Evolutionary conservation across 2,329 filamentous ascomycete genomes (phyloP).

Genomic region (Colletotrichum horii): DNA sequence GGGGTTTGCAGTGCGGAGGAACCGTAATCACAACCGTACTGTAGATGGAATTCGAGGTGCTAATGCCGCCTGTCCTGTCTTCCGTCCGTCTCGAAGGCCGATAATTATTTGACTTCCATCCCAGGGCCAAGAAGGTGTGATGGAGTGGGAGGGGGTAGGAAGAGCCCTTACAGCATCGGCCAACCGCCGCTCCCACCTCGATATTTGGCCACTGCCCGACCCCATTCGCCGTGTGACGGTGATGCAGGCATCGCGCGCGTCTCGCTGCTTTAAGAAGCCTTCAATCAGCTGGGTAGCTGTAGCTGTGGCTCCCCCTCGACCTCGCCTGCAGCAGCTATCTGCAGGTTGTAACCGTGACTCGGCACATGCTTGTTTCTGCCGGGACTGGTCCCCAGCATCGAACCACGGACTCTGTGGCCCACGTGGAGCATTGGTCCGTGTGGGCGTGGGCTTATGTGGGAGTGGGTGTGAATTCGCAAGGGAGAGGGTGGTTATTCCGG

Average conservation of each 20-base stretch:
- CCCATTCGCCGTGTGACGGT: constrained; percentile 4
- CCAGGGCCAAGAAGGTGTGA: not conserved
- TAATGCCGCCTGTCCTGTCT: not conserved
- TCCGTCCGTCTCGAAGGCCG: not conserved
- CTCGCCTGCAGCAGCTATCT: constrained; percentile 9
- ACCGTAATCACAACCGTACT: not conserved
- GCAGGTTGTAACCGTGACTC: constrained; percentile 19
- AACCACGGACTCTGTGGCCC: constrained; percentile 15
- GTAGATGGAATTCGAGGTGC: not conserved
- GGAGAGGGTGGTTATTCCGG: not conserved
- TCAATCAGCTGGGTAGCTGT: not conserved
- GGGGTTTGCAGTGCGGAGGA: not conserved
- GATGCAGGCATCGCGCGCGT: not conserved
- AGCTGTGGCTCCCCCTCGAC: not conserved
- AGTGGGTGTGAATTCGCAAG: not conserved
- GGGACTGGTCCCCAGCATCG: constrained; percentile 16
- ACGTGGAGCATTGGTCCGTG: constrained; percentile 20
- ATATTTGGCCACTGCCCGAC: not conserved
- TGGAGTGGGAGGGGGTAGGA: not conserved
- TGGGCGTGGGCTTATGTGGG: constrained; percentile 1
- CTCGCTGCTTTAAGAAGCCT: constrained; percentile 12
- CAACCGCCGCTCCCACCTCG: not conserved
- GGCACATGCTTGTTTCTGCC: constrained; percentile 23
- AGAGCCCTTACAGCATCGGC: not conserved
- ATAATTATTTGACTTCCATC: not conserved